These are phyloP conservation scores for Cryptococcus deneoformans DNA, from an alignment of 1,284 basidiomycete species.

Conservation along the genomic window DNA sequence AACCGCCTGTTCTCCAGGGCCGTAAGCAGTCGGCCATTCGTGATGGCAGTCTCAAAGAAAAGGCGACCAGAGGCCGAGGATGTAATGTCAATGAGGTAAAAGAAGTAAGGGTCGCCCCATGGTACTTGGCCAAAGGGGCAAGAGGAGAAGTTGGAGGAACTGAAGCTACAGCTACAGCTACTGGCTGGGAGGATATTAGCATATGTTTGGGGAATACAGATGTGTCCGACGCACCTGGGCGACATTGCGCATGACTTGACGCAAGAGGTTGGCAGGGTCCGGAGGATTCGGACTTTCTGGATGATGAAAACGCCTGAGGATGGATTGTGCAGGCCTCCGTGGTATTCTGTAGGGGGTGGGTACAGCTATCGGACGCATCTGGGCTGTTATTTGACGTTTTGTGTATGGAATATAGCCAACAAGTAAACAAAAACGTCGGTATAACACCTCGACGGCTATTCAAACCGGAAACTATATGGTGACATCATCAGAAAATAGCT, in stretches of 20 bases:
- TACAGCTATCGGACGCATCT: no score
- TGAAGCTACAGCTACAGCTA: slow-evolving; percentile 43
- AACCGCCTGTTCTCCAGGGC: slow-evolving; percentile 16
- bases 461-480: no score
- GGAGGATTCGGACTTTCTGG: not conserved
- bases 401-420: no score
- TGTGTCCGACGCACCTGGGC: slow-evolving; percentile 35
- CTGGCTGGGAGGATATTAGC: slow-evolving; percentile 30
- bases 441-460: no score
- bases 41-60: slow-evolving; percentile 83
- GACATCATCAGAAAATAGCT: not conserved
- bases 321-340: no score
- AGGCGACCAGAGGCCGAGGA: slow-evolving; percentile 79
- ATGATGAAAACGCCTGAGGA: no score
- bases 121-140: slow-evolving; percentile 44
- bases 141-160: slow-evolving; percentile 12
- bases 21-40: slow-evolving; percentile 68
- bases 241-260: slow-evolving; percentile 48
- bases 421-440: no score
- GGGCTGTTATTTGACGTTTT: no score
- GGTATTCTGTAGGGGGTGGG: no score
- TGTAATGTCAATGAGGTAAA: slow-evolving; percentile 87
- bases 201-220: not conserved
- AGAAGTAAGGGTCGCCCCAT: slow-evolving; percentile 88
- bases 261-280: slow-evolving; percentile 28